These are phyloP conservation scores for Excoecaria agallocha DNA, from an alignment of 345 rosid species.

Conservation along the genomic window DNA sequence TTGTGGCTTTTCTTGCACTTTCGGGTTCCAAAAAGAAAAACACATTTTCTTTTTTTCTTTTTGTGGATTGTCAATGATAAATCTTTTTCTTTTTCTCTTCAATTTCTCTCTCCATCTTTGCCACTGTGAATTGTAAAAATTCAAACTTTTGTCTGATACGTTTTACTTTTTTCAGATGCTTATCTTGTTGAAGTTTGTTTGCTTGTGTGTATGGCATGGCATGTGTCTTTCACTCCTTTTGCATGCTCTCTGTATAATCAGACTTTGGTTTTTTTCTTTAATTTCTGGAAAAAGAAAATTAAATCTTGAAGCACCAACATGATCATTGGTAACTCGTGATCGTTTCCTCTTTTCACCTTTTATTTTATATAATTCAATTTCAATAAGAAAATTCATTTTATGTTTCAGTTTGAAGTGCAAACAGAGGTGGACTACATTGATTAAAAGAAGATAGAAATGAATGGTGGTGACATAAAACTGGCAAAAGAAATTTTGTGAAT, in stretches of 20 bases:
- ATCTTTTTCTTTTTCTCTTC: no score
- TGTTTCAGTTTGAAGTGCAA: slow-evolving; percentile 37
- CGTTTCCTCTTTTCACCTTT: background rate
- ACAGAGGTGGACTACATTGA: slow-evolving; percentile 27
- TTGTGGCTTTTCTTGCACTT: background rate
- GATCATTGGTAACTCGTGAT: background rate
- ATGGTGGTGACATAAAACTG: slow-evolving; percentile 21
- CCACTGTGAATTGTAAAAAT: background rate
- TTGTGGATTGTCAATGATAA: no score
- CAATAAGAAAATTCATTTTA: background rate
- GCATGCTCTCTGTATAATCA: background rate
- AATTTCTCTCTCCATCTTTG: no score
- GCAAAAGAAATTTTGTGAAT: slow-evolving; percentile 11
- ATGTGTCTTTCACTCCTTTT: slow-evolving; percentile 3
- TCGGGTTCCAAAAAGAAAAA: background rate
- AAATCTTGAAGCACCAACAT: background rate
- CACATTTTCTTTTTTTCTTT: background rate
- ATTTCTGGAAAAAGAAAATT: background rate
- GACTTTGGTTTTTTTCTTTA: background rate
- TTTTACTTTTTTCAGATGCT: background rate
- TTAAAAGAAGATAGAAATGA: background rate
- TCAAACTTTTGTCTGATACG: background rate
- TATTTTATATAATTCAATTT: background rate
- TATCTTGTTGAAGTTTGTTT: background rate
- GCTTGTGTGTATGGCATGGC: background rate